These are phyloP conservation scores for Gossypium sturtianum DNA, from an alignment of 345 rosid genomes.

Conservation along the genomic window DNA sequence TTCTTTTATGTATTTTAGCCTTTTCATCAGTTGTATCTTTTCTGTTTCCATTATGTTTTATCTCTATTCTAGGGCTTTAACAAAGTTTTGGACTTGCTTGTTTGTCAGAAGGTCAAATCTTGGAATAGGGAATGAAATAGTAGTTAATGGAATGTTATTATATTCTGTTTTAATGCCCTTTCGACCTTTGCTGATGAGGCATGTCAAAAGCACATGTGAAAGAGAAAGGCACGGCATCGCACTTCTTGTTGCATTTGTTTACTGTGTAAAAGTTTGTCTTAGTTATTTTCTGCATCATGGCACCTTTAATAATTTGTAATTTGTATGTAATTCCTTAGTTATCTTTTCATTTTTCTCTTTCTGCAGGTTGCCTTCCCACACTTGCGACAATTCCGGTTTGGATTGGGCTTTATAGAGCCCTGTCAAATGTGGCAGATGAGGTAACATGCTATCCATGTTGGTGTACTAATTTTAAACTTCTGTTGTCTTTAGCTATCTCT, in stretches of 20 bases:
- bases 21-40: no score
- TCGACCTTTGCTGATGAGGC: background rate
- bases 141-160: background rate
- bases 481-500: background rate
- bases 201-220: background rate
- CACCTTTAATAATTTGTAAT: background rate
- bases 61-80: background rate
- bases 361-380: constrained; percentile 83
- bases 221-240: background rate
- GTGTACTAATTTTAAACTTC: background rate
- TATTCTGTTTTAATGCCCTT: background rate
- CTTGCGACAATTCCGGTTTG: constrained; percentile 97
- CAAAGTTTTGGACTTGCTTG: background rate
- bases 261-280: background rate
- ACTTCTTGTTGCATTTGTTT: background rate
- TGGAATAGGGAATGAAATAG: background rate
- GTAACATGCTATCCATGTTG: constrained; percentile 25
- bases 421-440: constrained; percentile 95
- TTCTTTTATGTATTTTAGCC: background rate
- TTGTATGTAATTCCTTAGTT: background rate
- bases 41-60: background rate
- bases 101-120: background rate
- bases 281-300: background rate
- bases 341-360: background rate
- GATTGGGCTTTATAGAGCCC: constrained; percentile 97